phyloP scores from a whole-genome alignment of 2,329 filamentous ascomycete species.

The Apiospora sp. region DNA sequence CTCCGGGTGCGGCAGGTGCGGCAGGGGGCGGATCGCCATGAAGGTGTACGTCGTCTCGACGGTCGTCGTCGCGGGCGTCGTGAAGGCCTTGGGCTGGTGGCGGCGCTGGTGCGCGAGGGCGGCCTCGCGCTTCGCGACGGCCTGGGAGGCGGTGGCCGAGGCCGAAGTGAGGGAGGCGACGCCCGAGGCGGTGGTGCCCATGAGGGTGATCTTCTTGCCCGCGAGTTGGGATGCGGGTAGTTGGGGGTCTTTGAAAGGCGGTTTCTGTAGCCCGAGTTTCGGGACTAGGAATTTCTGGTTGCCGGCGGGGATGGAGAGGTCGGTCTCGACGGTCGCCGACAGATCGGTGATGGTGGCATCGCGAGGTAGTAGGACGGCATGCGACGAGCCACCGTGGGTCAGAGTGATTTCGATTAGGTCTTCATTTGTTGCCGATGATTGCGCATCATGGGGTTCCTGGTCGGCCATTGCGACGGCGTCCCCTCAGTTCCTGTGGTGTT shows the following conservation, averaged over 20 bases:
- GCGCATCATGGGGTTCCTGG: constrained; percentile 26
- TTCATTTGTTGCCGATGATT: constrained; percentile 21
- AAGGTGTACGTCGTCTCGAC: constrained; percentile 74
- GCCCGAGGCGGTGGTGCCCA: constrained; percentile 69
- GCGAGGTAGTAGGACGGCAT: constrained; percentile 52
- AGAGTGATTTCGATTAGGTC: constrained; percentile 53
- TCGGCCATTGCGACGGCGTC: constrained; percentile 31
- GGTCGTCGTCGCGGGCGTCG: constrained; percentile 27
- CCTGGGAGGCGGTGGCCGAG: constrained; percentile 57
- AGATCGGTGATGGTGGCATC: constrained; percentile 65
- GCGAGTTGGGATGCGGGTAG: constrained; percentile 57
- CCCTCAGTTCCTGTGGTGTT: background rate
- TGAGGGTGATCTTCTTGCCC: constrained; percentile 68
- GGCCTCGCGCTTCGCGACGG: constrained; percentile 57
- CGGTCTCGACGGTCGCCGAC: constrained; percentile 62
- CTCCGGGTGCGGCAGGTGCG: constrained; percentile 78
- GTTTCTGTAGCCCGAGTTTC: constrained; percentile 70
- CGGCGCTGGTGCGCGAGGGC: constrained; percentile 45
- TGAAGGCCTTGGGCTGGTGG: constrained; percentile 37
- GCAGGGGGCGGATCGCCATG: constrained; percentile 75
- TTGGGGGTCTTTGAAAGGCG: constrained; percentile 67
- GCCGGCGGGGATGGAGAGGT: constrained; percentile 64
- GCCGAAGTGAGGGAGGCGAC: constrained; percentile 58
- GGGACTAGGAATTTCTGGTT: constrained; percentile 76
- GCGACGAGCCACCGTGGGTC: constrained; percentile 54